Evolutionary conservation across 2,329 filamentous ascomycete species (phyloP).

Genomic region (Dactylellina cionopaga): DNA sequence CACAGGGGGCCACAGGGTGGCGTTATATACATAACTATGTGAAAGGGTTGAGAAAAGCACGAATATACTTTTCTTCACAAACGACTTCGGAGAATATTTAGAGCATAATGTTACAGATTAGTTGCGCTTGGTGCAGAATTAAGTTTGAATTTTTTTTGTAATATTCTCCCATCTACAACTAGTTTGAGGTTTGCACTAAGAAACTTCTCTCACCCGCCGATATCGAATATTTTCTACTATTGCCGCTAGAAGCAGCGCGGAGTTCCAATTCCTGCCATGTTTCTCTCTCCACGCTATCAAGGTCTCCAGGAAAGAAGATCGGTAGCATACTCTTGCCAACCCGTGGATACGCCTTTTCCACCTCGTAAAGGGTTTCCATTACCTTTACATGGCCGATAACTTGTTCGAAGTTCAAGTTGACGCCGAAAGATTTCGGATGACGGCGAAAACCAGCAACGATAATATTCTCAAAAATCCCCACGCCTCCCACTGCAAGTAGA

Average conservation of each 20-base stretch:
- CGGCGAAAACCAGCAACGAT: conserved; percentile 58
- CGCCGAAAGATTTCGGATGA: conserved; percentile 57
- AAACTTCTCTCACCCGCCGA: neutral
- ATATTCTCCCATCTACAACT: too few relatives aligned
- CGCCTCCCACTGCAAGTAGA: conserved; percentile 60
- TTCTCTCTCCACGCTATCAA: conserved; percentile 23
- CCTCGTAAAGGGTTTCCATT: conserved; percentile 57
- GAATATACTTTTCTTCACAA: too few relatives aligned
- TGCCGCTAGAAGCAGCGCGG: neutral
- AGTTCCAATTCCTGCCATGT: neutral
- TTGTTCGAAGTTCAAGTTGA: conserved; percentile 57
- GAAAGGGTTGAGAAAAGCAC: too few relatives aligned
- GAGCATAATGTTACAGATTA: too few relatives aligned
- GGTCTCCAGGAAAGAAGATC: conserved; percentile 58
- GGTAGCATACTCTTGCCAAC: conserved; percentile 57
- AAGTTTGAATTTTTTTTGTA: too few relatives aligned
- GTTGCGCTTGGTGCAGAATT: too few relatives aligned
- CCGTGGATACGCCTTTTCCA: conserved; percentile 57
- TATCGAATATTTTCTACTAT: neutral
- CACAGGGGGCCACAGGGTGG: too few relatives aligned
- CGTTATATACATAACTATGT: too few relatives aligned
- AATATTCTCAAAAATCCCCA: conserved; percentile 62
- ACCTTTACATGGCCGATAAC: conserved; percentile 57
- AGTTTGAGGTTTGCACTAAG: too few relatives aligned
- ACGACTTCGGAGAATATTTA: too few relatives aligned